Conservation (phyloP, 2,329 filamentous ascomycete species). For the Nigrospora osmanthi region DNA sequence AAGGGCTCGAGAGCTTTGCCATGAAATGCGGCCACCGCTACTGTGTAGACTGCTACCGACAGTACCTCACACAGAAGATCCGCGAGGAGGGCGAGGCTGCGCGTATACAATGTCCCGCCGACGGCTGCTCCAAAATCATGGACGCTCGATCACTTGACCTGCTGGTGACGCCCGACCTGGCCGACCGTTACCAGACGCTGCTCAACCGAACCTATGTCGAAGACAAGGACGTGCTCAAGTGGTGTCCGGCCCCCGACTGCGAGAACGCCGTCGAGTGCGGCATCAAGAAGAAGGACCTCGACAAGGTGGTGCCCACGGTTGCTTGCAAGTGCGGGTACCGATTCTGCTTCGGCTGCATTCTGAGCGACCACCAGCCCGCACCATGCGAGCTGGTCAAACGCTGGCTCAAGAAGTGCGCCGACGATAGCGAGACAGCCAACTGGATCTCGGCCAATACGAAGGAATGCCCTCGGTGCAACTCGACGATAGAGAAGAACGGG, state of each 20-base stretch:
- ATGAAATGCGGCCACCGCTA: constrained; percentile 94
- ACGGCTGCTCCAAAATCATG: constrained; percentile 81
- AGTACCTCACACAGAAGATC: constrained; percentile 90
- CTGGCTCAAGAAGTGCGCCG: constrained; percentile 97
- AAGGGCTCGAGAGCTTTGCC: constrained; percentile 73
- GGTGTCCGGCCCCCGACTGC: constrained; percentile 98
- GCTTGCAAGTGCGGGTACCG: constrained; percentile 74
- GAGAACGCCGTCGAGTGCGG: constrained; percentile 84
- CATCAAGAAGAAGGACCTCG: constrained; percentile 81
- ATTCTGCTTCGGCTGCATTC: constrained; percentile 93
- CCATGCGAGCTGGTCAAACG: constrained; percentile 86
- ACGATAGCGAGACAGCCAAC: constrained; percentile 96
- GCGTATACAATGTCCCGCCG: constrained; percentile 85
- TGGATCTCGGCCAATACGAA: constrained; percentile 99
- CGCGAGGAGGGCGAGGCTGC: constrained; percentile 92
- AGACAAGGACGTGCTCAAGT: constrained; percentile 90
- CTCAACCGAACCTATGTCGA: constrained; percentile 94
- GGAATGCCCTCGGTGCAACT: constrained; percentile 91
- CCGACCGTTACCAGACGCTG: constrained; percentile 68
- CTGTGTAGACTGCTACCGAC: constrained; percentile 84
- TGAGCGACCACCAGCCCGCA: constrained; percentile 86
- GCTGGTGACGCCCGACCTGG: constrained; percentile 52
- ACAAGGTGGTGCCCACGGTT: constrained; percentile 82
- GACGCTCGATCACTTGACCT: constrained; percentile 83
- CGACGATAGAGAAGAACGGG: constrained; percentile 95